phyloP scores from a whole-genome alignment of 2,329 filamentous ascomycete genomes.

The Colletotrichum sp. region DNA sequence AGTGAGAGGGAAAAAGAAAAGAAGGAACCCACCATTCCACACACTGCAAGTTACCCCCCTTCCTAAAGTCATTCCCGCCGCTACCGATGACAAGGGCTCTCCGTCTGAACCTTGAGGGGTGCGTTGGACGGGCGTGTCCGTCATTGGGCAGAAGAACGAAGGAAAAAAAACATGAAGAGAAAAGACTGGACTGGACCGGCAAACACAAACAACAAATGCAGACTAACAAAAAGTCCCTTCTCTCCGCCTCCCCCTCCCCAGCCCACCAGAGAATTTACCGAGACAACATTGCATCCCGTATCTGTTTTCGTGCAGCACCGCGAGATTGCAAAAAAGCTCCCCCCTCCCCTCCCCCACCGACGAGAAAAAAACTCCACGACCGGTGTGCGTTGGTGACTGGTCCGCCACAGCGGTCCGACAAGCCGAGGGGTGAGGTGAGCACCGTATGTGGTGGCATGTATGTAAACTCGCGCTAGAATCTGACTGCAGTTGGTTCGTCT shows the following conservation, averaged over 20 bases:
- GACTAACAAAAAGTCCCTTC: not conserved
- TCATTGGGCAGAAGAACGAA: not conserved
- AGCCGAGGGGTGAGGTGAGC: not conserved
- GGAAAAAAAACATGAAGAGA: not conserved
- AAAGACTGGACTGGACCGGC: not conserved
- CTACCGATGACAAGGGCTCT: not conserved
- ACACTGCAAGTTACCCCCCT: not conserved
- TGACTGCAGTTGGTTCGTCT: not conserved
- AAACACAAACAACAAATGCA: not conserved
- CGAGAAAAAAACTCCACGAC: not conserved
- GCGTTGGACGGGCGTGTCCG: not conserved
- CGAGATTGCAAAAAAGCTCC: not conserved
- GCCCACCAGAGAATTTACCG: not conserved
- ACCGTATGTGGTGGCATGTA: not conserved
- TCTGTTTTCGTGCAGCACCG: slow-evolving; percentile 2
- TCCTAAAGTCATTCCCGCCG: not conserved
- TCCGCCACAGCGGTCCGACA: not conserved
- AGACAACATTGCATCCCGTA: slow-evolving; percentile 1
- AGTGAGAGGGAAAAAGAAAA: not conserved
- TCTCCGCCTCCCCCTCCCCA: not conserved
- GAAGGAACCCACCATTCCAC: not conserved
- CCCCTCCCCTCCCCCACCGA: not conserved
- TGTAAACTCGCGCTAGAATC: not conserved
- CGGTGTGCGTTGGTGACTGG: not conserved
- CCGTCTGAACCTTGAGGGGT: not conserved